These are phyloP conservation scores for Suillus paluster DNA, from an alignment of 768 basidiomycete genomes.

Conservation along the genomic window DNA sequence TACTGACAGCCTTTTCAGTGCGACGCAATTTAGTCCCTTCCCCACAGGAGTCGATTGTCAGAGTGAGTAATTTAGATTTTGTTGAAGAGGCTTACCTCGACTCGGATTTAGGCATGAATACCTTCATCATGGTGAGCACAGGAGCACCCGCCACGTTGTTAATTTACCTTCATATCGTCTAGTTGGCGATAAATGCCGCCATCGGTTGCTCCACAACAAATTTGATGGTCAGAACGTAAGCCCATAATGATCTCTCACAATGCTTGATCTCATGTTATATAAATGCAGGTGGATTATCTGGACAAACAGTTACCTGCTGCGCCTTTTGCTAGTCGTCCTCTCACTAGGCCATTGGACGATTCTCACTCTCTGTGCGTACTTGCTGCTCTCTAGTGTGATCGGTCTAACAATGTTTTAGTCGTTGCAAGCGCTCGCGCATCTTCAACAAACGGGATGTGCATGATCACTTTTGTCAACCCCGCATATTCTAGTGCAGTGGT, in stretches of 20 bases:
- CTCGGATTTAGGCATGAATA: not conserved
- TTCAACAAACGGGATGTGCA: not conserved
- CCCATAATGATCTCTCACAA: not conserved
- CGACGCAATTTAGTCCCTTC: not conserved
- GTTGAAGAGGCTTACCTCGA: not conserved
- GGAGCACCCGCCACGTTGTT: not conserved
- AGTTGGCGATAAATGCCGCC: not conserved
- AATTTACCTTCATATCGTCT: not conserved
- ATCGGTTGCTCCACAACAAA: not conserved
- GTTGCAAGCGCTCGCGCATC: not conserved
- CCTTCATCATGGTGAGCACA: not conserved
- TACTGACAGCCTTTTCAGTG: not conserved
- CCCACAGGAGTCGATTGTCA: not conserved
- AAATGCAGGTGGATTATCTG: not conserved
- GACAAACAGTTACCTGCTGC: not conserved
- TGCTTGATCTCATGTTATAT: not conserved
- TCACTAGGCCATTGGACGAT: not conserved
- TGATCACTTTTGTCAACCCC: not conserved
- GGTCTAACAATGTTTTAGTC: not conserved
- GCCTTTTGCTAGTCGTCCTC: not conserved
- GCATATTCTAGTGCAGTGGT: not conserved
- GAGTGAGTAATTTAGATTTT: not conserved
- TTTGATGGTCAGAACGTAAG: not conserved
- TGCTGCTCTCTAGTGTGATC: not conserved
- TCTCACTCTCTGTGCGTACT: not conserved